Evolutionary conservation across 306 rosid species (phyloP).

Genomic region (Luffa aegyptiaca): DNA sequence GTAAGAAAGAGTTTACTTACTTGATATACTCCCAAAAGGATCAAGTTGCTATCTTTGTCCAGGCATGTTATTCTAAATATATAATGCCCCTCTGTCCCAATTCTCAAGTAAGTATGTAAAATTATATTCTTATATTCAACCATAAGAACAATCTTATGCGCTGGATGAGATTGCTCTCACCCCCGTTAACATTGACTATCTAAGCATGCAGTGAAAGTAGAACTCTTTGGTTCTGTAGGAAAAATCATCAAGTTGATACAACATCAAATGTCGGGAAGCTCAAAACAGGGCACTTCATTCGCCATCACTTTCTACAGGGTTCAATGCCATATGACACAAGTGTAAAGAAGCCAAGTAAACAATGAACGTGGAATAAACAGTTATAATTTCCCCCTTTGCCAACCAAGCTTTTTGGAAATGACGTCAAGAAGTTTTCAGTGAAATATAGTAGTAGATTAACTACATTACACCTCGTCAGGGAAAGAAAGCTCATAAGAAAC

Average conservation of each 20-base stretch:
- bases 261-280: background rate
- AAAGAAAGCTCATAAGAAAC: background rate
- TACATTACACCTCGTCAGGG: background rate
- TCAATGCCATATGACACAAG: background rate
- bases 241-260: background rate
- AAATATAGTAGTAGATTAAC: background rate
- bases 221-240: background rate
- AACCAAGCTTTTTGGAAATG: background rate
- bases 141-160: background rate
- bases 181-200: background rate
- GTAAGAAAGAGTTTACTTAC: background rate
- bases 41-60: background rate
- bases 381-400: background rate
- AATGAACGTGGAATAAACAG: background rate
- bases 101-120: background rate
- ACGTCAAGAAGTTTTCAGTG: background rate
- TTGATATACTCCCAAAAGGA: background rate
- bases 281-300: background rate
- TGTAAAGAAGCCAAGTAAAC: background rate
- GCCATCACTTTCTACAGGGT: too few species aligned
- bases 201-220: background rate
- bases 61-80: background rate
- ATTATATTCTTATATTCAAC: background rate
- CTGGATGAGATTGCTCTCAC: background rate
- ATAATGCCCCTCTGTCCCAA: background rate